These are phyloP conservation scores for Pontederia paniculata DNA, from an alignment of 176 grass and related monocot species.

Conservation along the genomic window DNA sequence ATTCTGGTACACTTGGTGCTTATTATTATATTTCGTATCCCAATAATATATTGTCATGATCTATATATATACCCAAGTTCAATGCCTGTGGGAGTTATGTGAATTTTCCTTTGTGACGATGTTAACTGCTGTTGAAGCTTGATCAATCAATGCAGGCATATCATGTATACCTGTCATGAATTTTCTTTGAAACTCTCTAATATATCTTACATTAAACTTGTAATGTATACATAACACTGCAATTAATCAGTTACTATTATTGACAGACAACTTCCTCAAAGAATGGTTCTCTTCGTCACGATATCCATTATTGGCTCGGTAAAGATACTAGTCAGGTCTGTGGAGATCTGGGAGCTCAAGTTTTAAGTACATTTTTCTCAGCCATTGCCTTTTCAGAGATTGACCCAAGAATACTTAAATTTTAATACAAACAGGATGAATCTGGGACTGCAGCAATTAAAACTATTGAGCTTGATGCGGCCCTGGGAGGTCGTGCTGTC, in stretches of 20 bases:
- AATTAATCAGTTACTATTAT: slow-evolving; percentile 4
- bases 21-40: no score
- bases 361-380: background rate
- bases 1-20: no score
- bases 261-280: slow-evolving; percentile 55
- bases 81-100: no score
- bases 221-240: no score
- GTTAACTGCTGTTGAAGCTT: no score
- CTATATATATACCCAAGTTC: no score
- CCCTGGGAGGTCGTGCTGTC: slow-evolving; percentile 54
- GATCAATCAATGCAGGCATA: no score
- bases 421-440: slow-evolving; percentile 37
- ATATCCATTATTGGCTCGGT: slow-evolving; percentile 87
- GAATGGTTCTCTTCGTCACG: slow-evolving; percentile 35
- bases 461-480: slow-evolving; percentile 60
- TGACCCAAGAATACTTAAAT: slow-evolving; percentile 18
- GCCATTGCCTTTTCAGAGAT: background rate
- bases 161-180: no score
- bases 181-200: no score
- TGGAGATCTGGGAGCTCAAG: background rate
- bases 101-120: no score
- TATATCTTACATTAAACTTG: no score
- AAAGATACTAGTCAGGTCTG: slow-evolving; percentile 55
- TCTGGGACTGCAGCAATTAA: slow-evolving; percentile 55
- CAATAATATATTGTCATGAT: no score